Base-by-base conservation (phyloP, 768 basidiomycete genomes). In the Epithele typhae region DNA sequence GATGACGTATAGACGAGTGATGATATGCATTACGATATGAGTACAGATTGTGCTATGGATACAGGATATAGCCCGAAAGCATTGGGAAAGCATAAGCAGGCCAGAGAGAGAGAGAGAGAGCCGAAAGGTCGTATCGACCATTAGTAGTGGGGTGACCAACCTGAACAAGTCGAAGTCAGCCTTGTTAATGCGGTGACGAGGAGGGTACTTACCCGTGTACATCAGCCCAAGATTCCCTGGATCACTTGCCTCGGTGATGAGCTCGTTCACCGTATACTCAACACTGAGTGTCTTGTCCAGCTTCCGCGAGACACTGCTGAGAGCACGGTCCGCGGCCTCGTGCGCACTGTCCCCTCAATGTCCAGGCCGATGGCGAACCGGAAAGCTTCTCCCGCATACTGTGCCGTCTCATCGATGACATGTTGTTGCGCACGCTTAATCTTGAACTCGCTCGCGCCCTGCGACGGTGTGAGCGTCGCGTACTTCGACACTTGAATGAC, bases 241-340 rank as follows among this genome's bases (percentile, higher is more conserved):
- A 59, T 95, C 89, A 19, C 83, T 90, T 30, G 95, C 95, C 60
- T 89, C 82, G 17, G 88, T 82, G 48, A 98, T 84, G 33, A 98
- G 78, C 63, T 91, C 85, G 68, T 95, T 96, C 50, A 99, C 91
- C 5, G 85, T 89, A 56, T 90, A 93, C 62, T 95, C 89, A 21
- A 95, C 88, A 58, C 91, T 94, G 51, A 97, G 72, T 3, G 80
- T 74, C 59, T 83, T 84, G 61, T 90, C 82, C 34, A 99, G 73
- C 65, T 98, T 98, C 44, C 80, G 74, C 10, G 80, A 72, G 30
- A 98, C 92, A 25, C 81, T 78, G 27, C 69, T 78, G 52, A 99
- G 68, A 0, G 94, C 93, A 25, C 92, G 82, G 64, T 95, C 93
- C 1, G 95, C 95, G 12, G 87, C 83, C 61, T 96, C 92, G 48